These are phyloP conservation scores for Saccharum spontaneum DNA, from an alignment of 176 grass and related monocot species.

Conservation along the genomic window DNA sequence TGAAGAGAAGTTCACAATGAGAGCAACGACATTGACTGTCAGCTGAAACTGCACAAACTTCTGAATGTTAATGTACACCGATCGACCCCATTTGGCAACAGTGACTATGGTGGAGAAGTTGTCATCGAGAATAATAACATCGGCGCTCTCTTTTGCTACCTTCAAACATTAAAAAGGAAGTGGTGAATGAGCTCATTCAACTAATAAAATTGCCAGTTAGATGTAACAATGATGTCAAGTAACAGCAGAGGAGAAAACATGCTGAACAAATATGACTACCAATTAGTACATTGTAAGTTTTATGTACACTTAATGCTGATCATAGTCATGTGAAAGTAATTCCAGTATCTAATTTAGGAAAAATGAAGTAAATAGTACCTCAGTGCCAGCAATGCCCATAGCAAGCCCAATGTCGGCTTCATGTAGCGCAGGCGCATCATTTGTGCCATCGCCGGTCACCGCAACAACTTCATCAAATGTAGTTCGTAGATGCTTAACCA, in stretches of 20 bases:
- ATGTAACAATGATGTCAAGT: not conserved
- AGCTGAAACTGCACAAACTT: conserved; percentile 98
- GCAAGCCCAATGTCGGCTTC: conserved; percentile 95
- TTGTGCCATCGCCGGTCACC: conserved; percentile 93
- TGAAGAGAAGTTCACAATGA: conserved; percentile 94
- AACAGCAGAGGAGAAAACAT: not conserved
- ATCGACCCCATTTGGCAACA: conserved; percentile 95
- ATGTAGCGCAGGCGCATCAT: conserved; percentile 93
- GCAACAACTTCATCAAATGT: conserved; percentile 81
- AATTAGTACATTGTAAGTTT: not conserved
- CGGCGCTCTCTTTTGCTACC: conserved; percentile 97
- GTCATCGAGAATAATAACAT: conserved; percentile 97
- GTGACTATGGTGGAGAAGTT: conserved; percentile 98
- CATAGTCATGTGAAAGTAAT: not conserved
- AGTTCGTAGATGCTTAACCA: conserved; percentile 85
- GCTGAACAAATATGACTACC: not conserved
- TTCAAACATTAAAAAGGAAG: conserved; percentile 26
- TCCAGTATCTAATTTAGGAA: not conserved
- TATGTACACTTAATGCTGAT: not conserved
- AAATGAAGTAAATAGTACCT: conserved; percentile 46
- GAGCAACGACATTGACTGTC: conserved; percentile 95
- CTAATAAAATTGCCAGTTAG: not conserved
- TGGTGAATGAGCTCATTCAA: not conserved
- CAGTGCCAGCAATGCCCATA: conserved; percentile 96
- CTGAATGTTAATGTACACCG: conserved; percentile 98